Conservation (phyloP, 108 stramenopile species). For the Asterionellopsis glacialis region DNA sequence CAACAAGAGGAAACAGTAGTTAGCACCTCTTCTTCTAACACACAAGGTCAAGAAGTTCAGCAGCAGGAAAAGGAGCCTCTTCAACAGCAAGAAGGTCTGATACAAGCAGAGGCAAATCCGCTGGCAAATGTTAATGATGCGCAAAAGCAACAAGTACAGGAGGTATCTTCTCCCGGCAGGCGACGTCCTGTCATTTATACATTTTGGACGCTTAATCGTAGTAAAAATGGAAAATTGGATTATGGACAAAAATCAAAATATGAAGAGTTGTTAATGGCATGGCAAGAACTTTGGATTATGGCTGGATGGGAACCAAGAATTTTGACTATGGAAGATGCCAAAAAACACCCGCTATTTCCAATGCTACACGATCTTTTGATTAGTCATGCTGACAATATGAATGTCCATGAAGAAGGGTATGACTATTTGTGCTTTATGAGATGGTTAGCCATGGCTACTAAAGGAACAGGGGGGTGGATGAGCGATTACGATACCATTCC, state of each 20-base stretch:
- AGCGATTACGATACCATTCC: conserved; percentile 19
- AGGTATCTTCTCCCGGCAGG: no score
- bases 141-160: no score
- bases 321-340: conserved; percentile 7
- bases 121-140: no score
- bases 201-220: not conserved
- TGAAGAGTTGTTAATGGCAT: conserved; percentile 3
- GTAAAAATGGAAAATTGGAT: conserved; percentile 9
- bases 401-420: not conserved
- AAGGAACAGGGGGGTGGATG: conserved; percentile 21
- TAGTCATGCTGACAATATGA: no score
- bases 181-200: conserved; percentile 12
- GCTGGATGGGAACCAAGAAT: conserved; percentile 19
- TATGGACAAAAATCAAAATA: conserved; percentile 1
- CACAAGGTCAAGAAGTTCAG: no score
- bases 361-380: no score
- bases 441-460: conserved; percentile 19
- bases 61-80: no score
- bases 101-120: no score
- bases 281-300: conserved; percentile 14
- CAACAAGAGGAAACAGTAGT: no score
- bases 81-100: no score
- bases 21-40: no score
- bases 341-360: not conserved
- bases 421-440: conserved; percentile 7